phyloP scores from a whole-genome alignment of 768 basidiomycete species.

The Russula sp. region DNA sequence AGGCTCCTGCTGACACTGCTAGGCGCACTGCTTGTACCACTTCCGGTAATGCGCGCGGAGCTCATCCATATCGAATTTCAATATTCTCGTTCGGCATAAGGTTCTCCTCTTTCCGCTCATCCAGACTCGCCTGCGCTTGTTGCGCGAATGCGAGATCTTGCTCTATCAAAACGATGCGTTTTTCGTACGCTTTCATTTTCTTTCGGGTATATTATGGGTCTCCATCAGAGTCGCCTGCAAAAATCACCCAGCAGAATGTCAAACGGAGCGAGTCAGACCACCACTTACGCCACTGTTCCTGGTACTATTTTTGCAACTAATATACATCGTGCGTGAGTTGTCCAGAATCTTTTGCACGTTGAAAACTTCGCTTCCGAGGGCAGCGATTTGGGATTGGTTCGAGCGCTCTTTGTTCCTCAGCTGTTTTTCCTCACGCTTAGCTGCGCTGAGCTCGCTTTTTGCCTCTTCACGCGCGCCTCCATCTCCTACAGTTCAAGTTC shows the following conservation, averaged over 20 bases:
- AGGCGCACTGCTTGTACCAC: conserved; percentile 42
- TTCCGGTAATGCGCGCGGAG: conserved; percentile 47
- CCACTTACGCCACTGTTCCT: conserved; percentile 76
- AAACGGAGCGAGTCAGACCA: neutral
- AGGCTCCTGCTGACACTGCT: conserved; percentile 65
- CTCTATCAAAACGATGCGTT: conserved; percentile 63
- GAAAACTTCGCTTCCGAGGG: conserved; percentile 70
- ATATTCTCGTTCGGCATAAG: conserved; percentile 91
- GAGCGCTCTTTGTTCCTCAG: conserved; percentile 76
- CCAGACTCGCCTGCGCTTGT: conserved; percentile 64
- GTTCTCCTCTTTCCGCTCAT: conserved; percentile 94
- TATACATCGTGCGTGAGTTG: conserved; percentile 61
- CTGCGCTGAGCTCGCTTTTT: conserved; percentile 63
- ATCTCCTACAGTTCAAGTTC: conserved; percentile 80
- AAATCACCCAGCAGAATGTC: neutral
- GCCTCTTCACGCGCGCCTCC: conserved; percentile 73
- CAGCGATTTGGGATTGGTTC: conserved; percentile 56
- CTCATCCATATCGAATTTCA: conserved; percentile 92
- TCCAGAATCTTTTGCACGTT: conserved; percentile 72
- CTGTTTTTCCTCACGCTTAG: conserved; percentile 91
- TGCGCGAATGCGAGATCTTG: conserved; percentile 62
- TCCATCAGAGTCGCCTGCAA: conserved; percentile 69
- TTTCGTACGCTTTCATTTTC: conserved; percentile 69
- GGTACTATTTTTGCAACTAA: conserved; percentile 78
- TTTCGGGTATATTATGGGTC: conserved; percentile 49